phyloP scores from a whole-genome alignment of 140 eudicot genomes.

The Erigeron philadelphicus region DNA sequence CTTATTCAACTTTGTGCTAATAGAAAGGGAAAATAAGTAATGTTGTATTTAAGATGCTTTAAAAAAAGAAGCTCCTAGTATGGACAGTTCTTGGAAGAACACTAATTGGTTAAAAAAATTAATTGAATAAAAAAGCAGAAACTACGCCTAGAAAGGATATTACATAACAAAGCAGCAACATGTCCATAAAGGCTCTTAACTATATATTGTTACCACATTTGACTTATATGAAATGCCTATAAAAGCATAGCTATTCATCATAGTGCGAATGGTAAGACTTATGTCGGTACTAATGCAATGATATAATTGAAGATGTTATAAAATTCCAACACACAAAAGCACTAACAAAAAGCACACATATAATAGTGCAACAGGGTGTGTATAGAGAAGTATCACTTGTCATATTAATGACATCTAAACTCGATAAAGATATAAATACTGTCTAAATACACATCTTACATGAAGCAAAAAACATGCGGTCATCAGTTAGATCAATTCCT shows the following conservation, averaged over 20 bases:
- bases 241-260: not conserved
- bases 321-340: not conserved
- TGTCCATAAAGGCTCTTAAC: conserved; percentile 7
- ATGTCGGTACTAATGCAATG: not conserved
- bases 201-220: conserved; percentile 4
- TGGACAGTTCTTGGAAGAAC: not conserved
- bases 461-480: conserved; percentile 42
- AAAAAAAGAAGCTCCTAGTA: conserved; percentile 1
- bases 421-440: not conserved
- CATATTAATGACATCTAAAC: conserved; percentile 10
- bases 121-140: not conserved
- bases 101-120: not conserved
- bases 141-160: not conserved
- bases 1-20: conserved; percentile 12
- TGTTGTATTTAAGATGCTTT: not conserved
- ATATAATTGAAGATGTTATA: not conserved
- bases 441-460: conserved; percentile 37
- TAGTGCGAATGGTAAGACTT: not conserved
- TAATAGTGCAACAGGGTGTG: not conserved
- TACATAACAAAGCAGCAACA: not conserved
- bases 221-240: not conserved
- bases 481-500: conserved; percentile 41
- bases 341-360: not conserved
- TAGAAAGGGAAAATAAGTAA: not conserved
- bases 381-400: conserved; percentile 7